Conservation (phyloP, 768 basidiomycete species). For the Mycena galopus region DNA sequence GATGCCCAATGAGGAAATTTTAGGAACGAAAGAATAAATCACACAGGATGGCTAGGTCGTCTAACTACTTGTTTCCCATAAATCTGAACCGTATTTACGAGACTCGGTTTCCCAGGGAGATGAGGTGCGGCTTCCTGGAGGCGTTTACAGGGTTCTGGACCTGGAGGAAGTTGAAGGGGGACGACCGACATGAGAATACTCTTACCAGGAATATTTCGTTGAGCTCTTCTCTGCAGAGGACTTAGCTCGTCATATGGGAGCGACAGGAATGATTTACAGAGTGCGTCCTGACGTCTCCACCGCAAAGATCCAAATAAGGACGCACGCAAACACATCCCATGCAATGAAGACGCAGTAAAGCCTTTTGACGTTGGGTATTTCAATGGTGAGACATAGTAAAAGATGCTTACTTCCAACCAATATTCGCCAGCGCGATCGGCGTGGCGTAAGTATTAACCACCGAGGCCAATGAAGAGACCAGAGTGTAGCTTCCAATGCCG, state of each 20-base stretch:
- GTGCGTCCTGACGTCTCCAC: constrained; percentile 42
- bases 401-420: constrained; percentile 44
- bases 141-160: constrained; percentile 13
- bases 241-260: background rate
- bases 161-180: background rate
- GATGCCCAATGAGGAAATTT: background rate
- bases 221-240: constrained; percentile 38
- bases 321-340: constrained; percentile 40
- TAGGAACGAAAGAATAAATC: background rate
- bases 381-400: background rate
- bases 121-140: background rate
- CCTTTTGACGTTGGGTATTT: constrained; percentile 26
- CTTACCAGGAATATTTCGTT: constrained; percentile 38
- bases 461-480: constrained; percentile 58
- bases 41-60: no score
- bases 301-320: constrained; percentile 39
- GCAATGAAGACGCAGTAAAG: constrained; percentile 40
- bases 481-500: constrained; percentile 48
- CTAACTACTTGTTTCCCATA: background rate
- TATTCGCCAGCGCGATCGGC: constrained; percentile 56
- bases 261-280: constrained; percentile 25
- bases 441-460: constrained; percentile 67
- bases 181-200: background rate
- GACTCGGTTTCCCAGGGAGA: background rate
- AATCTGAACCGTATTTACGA: constrained; percentile 5